A percentile compares a stretch with the other conserved stretches of the same genome.
phyloP scores from a whole-genome alignment of 1,139 yeast species.

The Lodderomyces metapsilosis region DNA sequence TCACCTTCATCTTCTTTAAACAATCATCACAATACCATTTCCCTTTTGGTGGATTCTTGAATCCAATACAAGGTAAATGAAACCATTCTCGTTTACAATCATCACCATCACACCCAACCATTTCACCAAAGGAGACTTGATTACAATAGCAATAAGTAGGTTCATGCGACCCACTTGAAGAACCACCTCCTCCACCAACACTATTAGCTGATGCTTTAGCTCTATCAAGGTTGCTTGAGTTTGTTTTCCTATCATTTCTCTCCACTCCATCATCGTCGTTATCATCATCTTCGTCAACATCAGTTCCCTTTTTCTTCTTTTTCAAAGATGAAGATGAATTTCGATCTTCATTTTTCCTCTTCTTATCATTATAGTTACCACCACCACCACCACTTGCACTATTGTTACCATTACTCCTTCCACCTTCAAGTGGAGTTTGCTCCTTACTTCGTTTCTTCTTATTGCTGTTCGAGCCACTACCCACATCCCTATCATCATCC shows the following conservation, averaged over 20 bases:
- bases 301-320: constrained; percentile 8
- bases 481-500: constrained; percentile 29
- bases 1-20: constrained; percentile 35
- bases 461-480: constrained; percentile 7
- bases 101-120: constrained; percentile 98
- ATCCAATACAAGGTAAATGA: constrained; percentile 93
- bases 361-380: constrained; percentile 3
- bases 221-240: background rate
- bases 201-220: background rate
- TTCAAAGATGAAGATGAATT: background rate
- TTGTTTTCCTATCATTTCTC: constrained; percentile 1
- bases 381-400: constrained; percentile 4
- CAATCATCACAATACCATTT: constrained; percentile 98
- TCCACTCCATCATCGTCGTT: constrained; percentile 5
- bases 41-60: constrained; percentile 88
- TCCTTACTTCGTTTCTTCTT: constrained; percentile 30
- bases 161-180: constrained; percentile 38
- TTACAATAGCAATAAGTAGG: constrained; percentile 95
- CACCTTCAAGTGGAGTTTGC: constrained; percentile 11
- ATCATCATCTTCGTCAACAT: constrained; percentile 5
- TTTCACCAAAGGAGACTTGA: constrained; percentile 95
- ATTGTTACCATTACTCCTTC: constrained; percentile 5
- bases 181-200: background rate
- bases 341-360: constrained; percentile 5
- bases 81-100: constrained; percentile 95